Base-by-base conservation (phyloP, 1,139 yeast species). In the Yamadazyma epiphylla region DNA sequence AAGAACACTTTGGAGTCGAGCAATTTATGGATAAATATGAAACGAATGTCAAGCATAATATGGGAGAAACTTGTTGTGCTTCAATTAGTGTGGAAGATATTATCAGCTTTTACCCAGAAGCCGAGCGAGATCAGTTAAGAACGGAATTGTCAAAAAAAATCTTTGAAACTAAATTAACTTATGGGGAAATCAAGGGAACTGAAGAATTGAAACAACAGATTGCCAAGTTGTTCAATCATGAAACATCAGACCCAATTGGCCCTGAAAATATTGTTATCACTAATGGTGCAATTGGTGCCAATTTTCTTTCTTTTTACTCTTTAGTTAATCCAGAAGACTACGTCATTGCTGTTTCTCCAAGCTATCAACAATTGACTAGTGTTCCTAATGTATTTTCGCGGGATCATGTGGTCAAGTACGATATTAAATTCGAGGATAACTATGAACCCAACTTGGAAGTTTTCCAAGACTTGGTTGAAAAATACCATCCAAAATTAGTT, bases 221-320 rank as follows among this genome's bases (percentile, higher is more conserved):
- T 27, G 60, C 69, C 5, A 36, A 48, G 2, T 35, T 71, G 19
- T 67, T 70, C 45, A 57, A 58, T 28, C 52, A 46, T n/a, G 48
- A 51, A 4, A 35, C 36, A 3, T 30, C 42, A 1, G 63, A 62
- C 2, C 20, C 20, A 10, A 17, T 17, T 10, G 10, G 20, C 10
- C 7, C 7, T 7, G 20, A 17, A 17, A 48, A 71, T 32, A 63
- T 75, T 13, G 59, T 74, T 12, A 48, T 74, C 19, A 69, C 79
- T 15, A 73, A 74, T 44, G 81, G 81, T 11, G 80, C 79, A 4
- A 76, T 75, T 47, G 80, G 75, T 3, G 80, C 73, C 27, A 75
- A 75, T 42, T 75, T 72, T 41, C 53, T 74, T 29, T 43, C 63
- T 1, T 62, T 69, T 39, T 74, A 73, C 42, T 53, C 74, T 1